Evolutionary conservation across 495 filamentous ascomycete genomes (phyloP), one percentile per base, ranked within the genome.

Genomic region (Tuber borchii): DNA sequence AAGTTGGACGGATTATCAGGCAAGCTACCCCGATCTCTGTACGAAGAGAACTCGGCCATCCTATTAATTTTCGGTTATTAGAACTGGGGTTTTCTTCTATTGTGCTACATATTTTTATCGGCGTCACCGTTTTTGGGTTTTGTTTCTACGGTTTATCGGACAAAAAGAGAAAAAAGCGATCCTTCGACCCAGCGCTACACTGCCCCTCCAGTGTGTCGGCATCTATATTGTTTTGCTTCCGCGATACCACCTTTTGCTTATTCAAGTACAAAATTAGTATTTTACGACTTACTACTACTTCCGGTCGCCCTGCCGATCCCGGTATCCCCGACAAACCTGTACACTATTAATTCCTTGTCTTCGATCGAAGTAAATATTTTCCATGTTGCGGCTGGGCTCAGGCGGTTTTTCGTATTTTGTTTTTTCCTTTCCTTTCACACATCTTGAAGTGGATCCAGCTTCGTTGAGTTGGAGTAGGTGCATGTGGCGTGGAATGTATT

Each of bases 231-330:
- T 26, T 61, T 61, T 61, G 51, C 51, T 61, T 61, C 51, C 51
- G 22, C 22, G 22, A 72, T 79, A 79, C 78, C 74, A 79, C 72
- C 70, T 40, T 72, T 79, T 79, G 76, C 70, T 51, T 73, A 73
- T 75, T 79, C 78, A 77, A 79, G 78, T 79, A 79, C 75, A 76
- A 43, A 75, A 72, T 71, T 75, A 75, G 44, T 71, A 78, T 78
- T 75, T 79, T 77, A 72, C 76, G 76, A 69, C 61, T 78, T 73
- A 48, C 70, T 78, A 78, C 76, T 68, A 72, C 78, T 70, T 40
- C 71, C 37, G 70, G 51, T 69, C 76, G 77, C 74, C 72, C 39
- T 79, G 78, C 78, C 56, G 26, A 73, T 77, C 73, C 78, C 75
- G 74, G 78, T 79, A 42, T 71, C 70, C 71, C 74, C 75, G 75